Base-by-base conservation (phyloP, 2,329 filamentous ascomycete genomes). In the Nannizziopsis arthrosporioides region DNA sequence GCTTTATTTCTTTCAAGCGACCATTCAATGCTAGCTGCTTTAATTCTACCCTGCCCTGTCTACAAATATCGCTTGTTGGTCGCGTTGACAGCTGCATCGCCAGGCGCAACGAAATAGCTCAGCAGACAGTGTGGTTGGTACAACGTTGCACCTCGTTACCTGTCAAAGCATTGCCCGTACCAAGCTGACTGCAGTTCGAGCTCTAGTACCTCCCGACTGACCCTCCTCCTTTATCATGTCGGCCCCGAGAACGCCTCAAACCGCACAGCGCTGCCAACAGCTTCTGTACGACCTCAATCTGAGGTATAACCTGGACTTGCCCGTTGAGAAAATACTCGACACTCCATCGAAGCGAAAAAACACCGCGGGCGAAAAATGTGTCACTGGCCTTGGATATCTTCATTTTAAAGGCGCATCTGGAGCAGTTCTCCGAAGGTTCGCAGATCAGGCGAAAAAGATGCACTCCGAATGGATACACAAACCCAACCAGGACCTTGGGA, bases 231-330 rank as follows among this genome's bases (percentile, higher is more conserved):
- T 7, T 7, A 7, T 27, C 22, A 27, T 27, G 22, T 27, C 22
- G 22, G 22, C 22, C 22, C 4, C 22, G 22, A 3, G 22, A 27
- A 27, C 22, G 4, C 22, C 22, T 27, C 22, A 51, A 30, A 56
- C 48, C 32, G 57, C 57, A n/a, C 39, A 53, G 30, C 54, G 56
- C 31, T 54, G 64, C 36, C 46, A 55, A 14, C 43, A 55, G 7
- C 49, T 62, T 8, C 60, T 69, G 41, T 52, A 62, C 22, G 27
- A 44, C 2, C 54, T 70, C 35, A 70, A 68, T 52, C 44, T 56
- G 2, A 50, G 55, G 30, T 70, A 61, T 52, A 56, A 55, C 2
- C 54, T 69, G 1, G 56, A 63, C 11, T 62, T 68, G 5, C 62
- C 61, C 2, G 58, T 58, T 18, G 32, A 36, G 56, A 54, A 1